A percentile compares a stretch with the other conserved stretches of the same genome.
These are phyloP conservation scores for Ampelocalamus luodianensis DNA, from an alignment of 176 grass and related monocot genomes.

Conservation along the genomic window DNA sequence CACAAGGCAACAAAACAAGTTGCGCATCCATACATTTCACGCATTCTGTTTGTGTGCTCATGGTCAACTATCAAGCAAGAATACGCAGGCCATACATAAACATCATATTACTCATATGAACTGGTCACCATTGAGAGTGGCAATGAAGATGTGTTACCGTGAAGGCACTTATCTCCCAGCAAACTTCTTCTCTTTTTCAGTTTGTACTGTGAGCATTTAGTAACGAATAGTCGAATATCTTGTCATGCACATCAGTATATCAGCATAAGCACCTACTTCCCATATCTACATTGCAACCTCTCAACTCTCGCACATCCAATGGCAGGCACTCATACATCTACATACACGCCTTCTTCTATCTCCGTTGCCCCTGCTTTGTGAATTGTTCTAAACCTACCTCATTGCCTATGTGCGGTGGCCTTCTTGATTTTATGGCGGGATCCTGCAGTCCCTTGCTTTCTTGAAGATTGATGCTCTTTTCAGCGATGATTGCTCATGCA, in stretches of 20 bases:
- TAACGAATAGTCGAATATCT: background rate
- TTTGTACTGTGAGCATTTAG: background rate
- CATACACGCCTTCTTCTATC: no score
- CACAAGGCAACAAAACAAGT: background rate
- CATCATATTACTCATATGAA: background rate
- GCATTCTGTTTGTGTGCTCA: background rate
- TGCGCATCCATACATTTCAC: background rate
- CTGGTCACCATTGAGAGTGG: background rate
- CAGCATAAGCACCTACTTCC: background rate
- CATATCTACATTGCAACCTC: background rate
- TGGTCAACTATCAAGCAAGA: background rate
- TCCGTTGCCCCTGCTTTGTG: no score
- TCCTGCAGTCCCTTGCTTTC: no score
- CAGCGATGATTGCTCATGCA: no score
- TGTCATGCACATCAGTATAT: background rate
- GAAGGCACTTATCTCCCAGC: background rate
- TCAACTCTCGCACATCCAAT: background rate
- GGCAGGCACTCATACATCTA: background rate
- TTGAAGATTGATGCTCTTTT: no score
- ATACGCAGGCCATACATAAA: background rate
- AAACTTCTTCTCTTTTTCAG: background rate
- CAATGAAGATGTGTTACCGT: background rate
- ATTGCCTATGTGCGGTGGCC: no score
- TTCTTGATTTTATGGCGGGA: no score
- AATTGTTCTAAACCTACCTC: no score